Percentiles rank a stretch among this genome's conserved stretches.
These are phyloP conservation scores for Dioscorea cayenensis DNA, from an alignment of 116 monocot species.

Conservation along the genomic window DNA sequence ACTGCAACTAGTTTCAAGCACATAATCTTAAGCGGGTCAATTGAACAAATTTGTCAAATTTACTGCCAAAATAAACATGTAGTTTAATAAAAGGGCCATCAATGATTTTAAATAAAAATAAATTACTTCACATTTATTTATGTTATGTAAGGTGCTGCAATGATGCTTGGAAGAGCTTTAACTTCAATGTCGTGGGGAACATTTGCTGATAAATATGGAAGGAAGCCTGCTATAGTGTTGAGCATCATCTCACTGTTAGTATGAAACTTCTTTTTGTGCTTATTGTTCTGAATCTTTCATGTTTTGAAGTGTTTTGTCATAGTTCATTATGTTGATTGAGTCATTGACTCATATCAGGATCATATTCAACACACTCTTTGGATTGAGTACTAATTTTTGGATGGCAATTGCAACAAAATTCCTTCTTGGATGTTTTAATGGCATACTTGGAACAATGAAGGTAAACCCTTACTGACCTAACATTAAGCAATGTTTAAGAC, in stretches of 20 bases:
- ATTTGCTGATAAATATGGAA: conserved; percentile 26
- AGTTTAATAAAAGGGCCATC: too few relatives aligned
- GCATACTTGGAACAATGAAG: conserved; percentile 28
- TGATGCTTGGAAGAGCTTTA: conserved; percentile 55
- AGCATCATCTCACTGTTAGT: conserved; percentile 32
- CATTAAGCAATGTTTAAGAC: neutral
- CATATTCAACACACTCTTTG: conserved; percentile 33
- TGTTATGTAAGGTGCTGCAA: conserved; percentile 21
- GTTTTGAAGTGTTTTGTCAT: neutral
- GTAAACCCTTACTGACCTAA: neutral
- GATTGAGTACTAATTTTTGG: conserved; percentile 25
- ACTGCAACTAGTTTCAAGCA: too few relatives aligned
- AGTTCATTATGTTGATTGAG: neutral
- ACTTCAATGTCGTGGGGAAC: conserved; percentile 48
- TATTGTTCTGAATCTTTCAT: neutral
- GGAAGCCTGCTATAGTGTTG: conserved; percentile 30
- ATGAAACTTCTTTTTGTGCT: neutral
- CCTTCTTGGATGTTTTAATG: conserved; percentile 25
- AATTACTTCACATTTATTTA: neutral
- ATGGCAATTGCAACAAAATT: conserved; percentile 33
- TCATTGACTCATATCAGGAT: conserved; percentile 1
- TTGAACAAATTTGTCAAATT: too few relatives aligned
- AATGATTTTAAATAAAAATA: too few relatives aligned
- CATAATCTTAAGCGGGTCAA: too few relatives aligned
- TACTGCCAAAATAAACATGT: too few relatives aligned